Base-by-base conservation (phyloP, 176 grass and related monocot species). In the Avena eriantha region DNA sequence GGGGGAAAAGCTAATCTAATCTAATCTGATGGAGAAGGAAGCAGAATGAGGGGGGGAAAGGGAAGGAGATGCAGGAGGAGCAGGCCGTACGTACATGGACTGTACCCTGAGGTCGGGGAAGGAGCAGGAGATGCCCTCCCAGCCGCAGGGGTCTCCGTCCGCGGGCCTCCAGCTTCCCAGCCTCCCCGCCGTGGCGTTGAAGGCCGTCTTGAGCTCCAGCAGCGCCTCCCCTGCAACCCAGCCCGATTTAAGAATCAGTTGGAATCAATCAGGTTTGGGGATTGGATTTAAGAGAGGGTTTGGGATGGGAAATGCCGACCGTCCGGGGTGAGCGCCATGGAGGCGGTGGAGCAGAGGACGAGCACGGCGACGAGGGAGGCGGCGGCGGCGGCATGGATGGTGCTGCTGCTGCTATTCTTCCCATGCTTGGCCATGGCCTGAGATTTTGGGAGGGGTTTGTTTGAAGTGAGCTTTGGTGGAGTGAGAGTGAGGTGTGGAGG, bases 91-190 rank as follows among this genome's bases (percentile, higher is more conserved):
- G 29, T 4, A 98, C 97, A 99, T 99, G 87, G 97, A 91, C 41
- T 93, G 97, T 81, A 99, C 97, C 88, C 94, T 99, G 56, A 99
- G 94, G 85, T 99, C 94, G 1, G 97, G 92, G 84, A 99, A 82
- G n/a, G 94, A 96, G 90, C 97, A 99, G 53, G 97, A 90, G 88
- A 99, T 67, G 63, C 97, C 97, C 73, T 91, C 81, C 94, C 97
- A 99, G 5, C 77, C 92, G 78, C 97, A 99, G 61, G 97, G 97
- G 46, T 94, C 86, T 2, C 90, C 69, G 56, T 96, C 97, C 15
- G 46, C 69, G 1, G 63, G 75, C 55, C 88, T 89, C 97, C 94
- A 99, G 87, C 89, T 96, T 0, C 84, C 81, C 36, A 99, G 97
- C 22, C 80, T 69, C 47, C 73, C 73, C 26, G 79, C 67, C 39